These are phyloP conservation scores for Tricholoma saponaceum DNA, from an alignment of 768 basidiomycete genomes.

Conservation along the genomic window DNA sequence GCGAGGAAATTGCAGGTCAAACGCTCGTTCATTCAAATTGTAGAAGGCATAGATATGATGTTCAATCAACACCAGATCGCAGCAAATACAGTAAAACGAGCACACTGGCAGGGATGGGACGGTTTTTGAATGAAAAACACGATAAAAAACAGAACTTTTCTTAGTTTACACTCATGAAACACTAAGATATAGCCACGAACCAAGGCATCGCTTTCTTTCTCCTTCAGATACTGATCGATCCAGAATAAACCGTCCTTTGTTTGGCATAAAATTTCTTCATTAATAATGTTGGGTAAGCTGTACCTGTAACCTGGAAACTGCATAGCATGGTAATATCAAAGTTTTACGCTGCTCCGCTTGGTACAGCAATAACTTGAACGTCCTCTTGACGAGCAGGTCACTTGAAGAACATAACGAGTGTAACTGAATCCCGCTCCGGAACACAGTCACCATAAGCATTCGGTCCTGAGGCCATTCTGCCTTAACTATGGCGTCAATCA, in stretches of 20 bases:
- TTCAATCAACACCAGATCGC: no score
- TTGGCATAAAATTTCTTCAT: not conserved
- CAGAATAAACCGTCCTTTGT: not conserved
- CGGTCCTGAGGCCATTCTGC: constrained; percentile 5
- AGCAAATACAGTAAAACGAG: no score
- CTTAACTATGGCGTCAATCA: constrained; percentile 7
- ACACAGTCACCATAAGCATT: constrained; percentile 7
- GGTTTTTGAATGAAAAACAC: no score
- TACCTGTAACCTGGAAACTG: not conserved
- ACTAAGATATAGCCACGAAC: no score
- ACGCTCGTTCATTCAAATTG: no score
- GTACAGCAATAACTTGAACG: constrained; percentile 13
- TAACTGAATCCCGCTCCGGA: constrained; percentile 7
- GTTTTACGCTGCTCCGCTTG: constrained; percentile 10
- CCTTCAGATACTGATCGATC: not conserved
- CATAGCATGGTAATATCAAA: constrained; percentile 10
- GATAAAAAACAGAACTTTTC: no score
- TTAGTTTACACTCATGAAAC: no score
- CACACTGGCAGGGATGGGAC: no score
- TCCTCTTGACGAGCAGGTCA: constrained; percentile 3
- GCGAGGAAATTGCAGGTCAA: no score
- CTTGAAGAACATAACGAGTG: constrained; percentile 5
- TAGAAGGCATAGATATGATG: no score
- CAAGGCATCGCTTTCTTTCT: no score
- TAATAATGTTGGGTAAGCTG: constrained; percentile 5